phyloP scores from a whole-genome alignment of 352 stramenopile genomes.

The Bremia lactucae region DNA sequence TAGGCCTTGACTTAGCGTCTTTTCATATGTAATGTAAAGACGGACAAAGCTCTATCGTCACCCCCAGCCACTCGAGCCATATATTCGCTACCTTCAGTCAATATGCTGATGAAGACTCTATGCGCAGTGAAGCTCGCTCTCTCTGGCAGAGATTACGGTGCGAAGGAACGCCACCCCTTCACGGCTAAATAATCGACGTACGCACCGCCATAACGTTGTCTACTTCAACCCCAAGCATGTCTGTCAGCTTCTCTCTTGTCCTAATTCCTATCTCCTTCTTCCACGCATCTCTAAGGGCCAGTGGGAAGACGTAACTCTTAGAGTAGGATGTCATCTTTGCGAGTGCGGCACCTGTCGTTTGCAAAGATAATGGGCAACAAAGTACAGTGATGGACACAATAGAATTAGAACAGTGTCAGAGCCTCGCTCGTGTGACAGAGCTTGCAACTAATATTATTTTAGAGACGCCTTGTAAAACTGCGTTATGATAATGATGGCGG shows the following conservation, averaged over 20 bases:
- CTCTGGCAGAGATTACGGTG: conserved; percentile 11
- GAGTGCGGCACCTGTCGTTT: not conserved
- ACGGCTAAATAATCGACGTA: conserved; percentile 2
- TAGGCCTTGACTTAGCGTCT: conserved; percentile 22
- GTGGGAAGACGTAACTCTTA: conserved; percentile 53
- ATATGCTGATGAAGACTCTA: conserved; percentile 2
- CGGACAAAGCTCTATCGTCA: not conserved
- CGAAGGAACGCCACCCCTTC: conserved; percentile 14
- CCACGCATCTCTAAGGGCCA: conserved; percentile 39
- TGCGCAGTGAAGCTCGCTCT: conserved; percentile 4
- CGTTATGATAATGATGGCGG: no score
- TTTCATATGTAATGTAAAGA: conserved; percentile 16
- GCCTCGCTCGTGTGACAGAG: no score
- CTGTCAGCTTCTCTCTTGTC: conserved; percentile 45
- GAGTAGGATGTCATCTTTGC: conserved; percentile 12
- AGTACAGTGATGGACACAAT: not conserved
- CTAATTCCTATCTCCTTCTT: conserved; percentile 45
- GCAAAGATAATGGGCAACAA: not conserved
- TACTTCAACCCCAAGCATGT: conserved; percentile 76
- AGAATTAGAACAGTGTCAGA: no score
- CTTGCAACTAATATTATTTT: no score
- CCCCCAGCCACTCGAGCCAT: not conserved
- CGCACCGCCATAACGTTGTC: conserved; percentile 83
- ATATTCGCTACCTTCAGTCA: not conserved
- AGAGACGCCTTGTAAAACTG: no score